phyloP scores from a whole-genome alignment of 768 basidiomycete species.

The Hygrophorus russula region DNA sequence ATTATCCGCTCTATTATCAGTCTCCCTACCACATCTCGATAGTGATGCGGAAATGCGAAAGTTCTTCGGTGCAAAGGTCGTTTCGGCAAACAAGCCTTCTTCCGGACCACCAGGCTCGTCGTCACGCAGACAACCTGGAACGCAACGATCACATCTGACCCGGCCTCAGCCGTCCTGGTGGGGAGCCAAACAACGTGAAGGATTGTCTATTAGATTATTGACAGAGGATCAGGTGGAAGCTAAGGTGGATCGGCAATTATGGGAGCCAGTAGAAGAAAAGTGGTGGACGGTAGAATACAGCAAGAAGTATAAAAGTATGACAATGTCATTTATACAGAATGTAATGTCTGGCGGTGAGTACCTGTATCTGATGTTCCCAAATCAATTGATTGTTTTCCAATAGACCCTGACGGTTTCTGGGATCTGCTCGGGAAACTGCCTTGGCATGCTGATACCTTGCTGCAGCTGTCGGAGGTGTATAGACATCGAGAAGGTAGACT shows the following conservation, averaged over 20 bases:
- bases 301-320: conserved; percentile 72
- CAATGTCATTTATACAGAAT: conserved; percentile 68
- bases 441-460: conserved; percentile 88
- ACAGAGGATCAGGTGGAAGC: conserved; percentile 39
- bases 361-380: not conserved
- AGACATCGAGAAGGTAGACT: conserved; percentile 77
- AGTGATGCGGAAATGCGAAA: conserved; percentile 83
- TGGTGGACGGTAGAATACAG: conserved; percentile 90
- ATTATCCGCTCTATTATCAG: conserved; percentile 51
- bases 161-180: conserved; percentile 72
- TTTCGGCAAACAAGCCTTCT: conserved; percentile 44
- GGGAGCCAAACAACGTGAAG: conserved; percentile 56
- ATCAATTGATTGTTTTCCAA: not conserved
- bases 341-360: conserved; percentile 72
- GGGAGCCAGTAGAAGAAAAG: conserved; percentile 42
- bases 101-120: conserved; percentile 22
- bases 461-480: conserved; percentile 79
- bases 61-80: conserved; percentile 89
- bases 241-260: conserved; percentile 28
- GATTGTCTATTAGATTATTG: conserved; percentile 53
- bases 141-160: conserved; percentile 60
- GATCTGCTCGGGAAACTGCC: conserved; percentile 66
- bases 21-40: conserved; percentile 78
- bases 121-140: conserved; percentile 27
- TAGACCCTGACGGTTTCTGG: conserved; percentile 74